A percentile compares a stretch with the other conserved stretches of the same genome.
Conservation (phyloP, 192 early-diverging fungal species). For the Dimargaris verticillata region DNA sequence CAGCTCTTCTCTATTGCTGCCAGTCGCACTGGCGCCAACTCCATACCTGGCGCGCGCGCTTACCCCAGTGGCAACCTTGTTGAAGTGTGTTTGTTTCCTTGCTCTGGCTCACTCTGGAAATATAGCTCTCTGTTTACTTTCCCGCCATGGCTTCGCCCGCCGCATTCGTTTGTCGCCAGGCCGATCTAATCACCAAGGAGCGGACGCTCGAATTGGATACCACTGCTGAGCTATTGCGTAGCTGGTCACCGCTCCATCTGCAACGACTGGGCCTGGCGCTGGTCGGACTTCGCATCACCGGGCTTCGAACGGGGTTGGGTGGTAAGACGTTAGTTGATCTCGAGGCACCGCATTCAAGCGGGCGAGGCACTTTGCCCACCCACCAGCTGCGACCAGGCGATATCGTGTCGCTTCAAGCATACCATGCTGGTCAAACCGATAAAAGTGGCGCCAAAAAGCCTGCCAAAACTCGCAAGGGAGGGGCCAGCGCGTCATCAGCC, state of each 20-base stretch:
- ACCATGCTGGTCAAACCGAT: conserved; percentile 16
- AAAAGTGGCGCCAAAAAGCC: conserved; percentile 20
- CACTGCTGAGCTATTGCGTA: conserved; percentile 13
- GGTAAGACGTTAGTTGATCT: conserved; percentile 50
- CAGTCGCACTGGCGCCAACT: too few relatives aligned
- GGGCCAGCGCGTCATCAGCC: too few relatives aligned
- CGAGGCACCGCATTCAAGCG: conserved; percentile 37
- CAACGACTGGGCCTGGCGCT: conserved; percentile 49
- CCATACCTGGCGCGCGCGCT: too few relatives aligned
- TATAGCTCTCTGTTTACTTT: background rate
- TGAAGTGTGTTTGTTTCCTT: too few relatives aligned
- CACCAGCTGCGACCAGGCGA: conserved; percentile 48
- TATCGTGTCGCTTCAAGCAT: conserved; percentile 48
- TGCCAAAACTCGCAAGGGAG: too few relatives aligned
- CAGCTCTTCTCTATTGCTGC: too few relatives aligned
- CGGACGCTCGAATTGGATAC: conserved; percentile 26
- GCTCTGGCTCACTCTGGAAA: too few relatives aligned
- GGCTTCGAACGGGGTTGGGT: conserved; percentile 47
- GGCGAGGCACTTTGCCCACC: conserved; percentile 30
- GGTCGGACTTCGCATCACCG: conserved; percentile 36
- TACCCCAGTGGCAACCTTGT: too few relatives aligned
- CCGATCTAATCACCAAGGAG: background rate
- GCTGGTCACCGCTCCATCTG: conserved; percentile 38
- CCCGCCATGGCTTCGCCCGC: conserved; percentile 16
- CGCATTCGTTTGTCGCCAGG: conserved; percentile 15